These are phyloP conservation scores for Fonsecaea erecta DNA, from an alignment of 2,329 filamentous ascomycete genomes.

Conservation along the genomic window DNA sequence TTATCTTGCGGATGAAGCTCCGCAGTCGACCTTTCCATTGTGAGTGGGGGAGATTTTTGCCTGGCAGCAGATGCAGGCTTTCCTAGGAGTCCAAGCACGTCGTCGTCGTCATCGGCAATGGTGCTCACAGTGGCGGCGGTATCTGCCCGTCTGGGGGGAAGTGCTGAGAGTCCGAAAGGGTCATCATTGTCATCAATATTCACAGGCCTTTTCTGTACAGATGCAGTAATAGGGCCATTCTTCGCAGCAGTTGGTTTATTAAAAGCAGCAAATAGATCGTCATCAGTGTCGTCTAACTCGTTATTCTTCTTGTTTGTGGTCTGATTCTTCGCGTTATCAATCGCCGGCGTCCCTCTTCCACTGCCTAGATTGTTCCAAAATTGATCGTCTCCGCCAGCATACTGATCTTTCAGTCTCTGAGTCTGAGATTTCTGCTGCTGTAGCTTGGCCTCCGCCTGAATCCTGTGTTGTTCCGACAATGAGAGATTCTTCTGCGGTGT, in stretches of 20 bases:
- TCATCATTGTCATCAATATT: conserved; percentile 72
- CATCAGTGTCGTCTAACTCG: conserved; percentile 48
- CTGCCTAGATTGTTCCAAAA: conserved; percentile 76
- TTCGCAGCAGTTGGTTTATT: conserved; percentile 48
- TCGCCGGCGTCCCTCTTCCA: conserved; percentile 52
- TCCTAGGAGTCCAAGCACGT: conserved; percentile 65
- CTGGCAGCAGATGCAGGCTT: conserved; percentile 58
- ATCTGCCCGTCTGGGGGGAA: conserved; percentile 54
- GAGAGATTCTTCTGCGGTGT: conserved; percentile 68
- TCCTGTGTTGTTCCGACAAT: conserved; percentile 67
- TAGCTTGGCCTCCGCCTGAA: conserved; percentile 74
- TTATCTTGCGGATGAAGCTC: conserved; percentile 66
- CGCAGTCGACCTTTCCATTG: conserved; percentile 39
- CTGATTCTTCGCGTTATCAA: conserved; percentile 24
- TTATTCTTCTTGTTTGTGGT: conserved; percentile 9
- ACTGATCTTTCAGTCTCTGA: conserved; percentile 74
- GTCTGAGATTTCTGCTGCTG: conserved; percentile 75
- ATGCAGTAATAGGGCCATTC: conserved; percentile 36
- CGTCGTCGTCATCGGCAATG: conserved; percentile 68
- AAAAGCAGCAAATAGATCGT: conserved; percentile 67
- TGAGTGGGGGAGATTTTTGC: conserved; percentile 8
- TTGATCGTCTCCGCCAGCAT: conserved; percentile 67
- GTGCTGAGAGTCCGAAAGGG: conserved; percentile 77
- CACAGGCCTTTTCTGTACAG: conserved; percentile 37
- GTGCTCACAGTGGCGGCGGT: conserved; percentile 59